Evolutionary conservation across 1,284 basidiomycete genomes (phyloP), one percentile per base, ranked within the genome.

Genomic region (Apiotrichum sp.): DNA sequence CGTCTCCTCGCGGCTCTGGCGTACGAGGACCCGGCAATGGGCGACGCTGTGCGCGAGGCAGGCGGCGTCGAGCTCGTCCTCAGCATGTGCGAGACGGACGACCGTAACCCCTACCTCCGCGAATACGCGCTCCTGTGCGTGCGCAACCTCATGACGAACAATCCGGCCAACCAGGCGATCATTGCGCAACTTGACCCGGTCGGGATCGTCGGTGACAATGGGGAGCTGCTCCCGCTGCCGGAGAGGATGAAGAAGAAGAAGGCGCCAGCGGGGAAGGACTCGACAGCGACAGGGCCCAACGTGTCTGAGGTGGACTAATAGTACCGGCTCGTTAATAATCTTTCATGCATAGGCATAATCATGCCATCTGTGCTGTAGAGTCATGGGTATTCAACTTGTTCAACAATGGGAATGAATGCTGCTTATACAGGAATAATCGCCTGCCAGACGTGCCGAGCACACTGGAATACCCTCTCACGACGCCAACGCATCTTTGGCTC

Each of bases 71-170:
- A 84, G 53, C 81, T 89, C 43, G 80, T 95, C 6, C 83, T 95
- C 80, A 86, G 86, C 63, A 78, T 92, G 77, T 93, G 89, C 71
- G 88, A 89, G 29, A 80, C 91, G 32, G 91, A 96, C 70, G 90
- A 93, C 65, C 78, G 85, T 56, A 95, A 93, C 73, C 89, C 90
- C 42, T 93, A 89, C 76, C 77, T 96, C 47, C 84, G 89, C 40
- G 92, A 95, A 73, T 88, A 95, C 71, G 89, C 91, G 2, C 82
- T 95, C 44, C 85, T 95, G 62, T 81, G 89, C 10, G 78, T 95
- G 22, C 83, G 84, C 46, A 90, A 88, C 73, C 72, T 93, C 31
- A 80, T 93, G 57, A 80, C 84, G 62, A 78, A 80, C 43, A 95
- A 93, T 68, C 63, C 74, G 14, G 86, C 84, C 58, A 95, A 90